Conservation (phyloP, 805 yeast species). For the Yarrowia bubula region DNA sequence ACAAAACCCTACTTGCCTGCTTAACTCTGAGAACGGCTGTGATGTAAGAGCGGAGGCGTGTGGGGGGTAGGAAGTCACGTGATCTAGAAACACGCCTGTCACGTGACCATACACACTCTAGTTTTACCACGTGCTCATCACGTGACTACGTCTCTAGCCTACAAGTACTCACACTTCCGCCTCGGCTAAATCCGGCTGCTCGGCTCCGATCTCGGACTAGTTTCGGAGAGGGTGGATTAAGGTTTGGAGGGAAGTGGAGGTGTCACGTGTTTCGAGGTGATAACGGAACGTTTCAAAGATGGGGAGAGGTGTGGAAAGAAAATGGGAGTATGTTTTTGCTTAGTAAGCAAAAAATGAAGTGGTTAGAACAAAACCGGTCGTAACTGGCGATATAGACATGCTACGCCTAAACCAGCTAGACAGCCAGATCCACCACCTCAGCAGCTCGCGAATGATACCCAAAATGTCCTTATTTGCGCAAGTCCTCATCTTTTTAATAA, state of each 20-base stretch:
- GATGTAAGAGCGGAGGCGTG: neutral
- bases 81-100: neutral
- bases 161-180: neutral
- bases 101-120: neutral
- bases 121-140: neutral
- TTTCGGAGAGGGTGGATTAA: neutral
- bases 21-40: neutral
- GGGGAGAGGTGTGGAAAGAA: no score
- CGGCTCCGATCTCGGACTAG: conserved; percentile 1
- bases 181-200: neutral
- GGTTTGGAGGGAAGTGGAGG: neutral
- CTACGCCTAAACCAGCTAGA: no score
- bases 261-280: neutral
- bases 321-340: no score
- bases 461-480: no score
- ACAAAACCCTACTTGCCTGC: conserved; percentile 18
- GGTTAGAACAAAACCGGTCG: no score
- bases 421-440: no score
- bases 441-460: no score
- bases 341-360: no score
- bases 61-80: neutral
- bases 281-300: no score
- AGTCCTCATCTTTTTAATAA: no score
- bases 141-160: no score
- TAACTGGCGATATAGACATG: no score